phyloP scores from a whole-genome alignment of 768 basidiomycete species.

The Termitomyces sp. region DNA sequence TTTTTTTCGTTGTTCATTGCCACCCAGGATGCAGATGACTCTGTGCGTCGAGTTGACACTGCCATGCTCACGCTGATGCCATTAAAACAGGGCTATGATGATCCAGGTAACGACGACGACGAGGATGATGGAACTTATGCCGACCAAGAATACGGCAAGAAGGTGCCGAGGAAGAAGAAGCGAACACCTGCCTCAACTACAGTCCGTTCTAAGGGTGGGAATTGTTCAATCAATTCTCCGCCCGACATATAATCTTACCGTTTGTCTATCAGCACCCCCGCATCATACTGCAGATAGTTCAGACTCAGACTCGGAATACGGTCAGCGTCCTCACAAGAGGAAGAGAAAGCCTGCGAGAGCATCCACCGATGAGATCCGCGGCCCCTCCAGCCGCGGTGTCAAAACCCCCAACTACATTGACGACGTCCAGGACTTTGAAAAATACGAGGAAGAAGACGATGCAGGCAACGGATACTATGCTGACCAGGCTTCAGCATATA shows the following conservation, averaged over 20 bases:
- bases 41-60: constrained; percentile 36
- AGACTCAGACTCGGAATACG: constrained; percentile 86
- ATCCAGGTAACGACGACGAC: constrained; percentile 59
- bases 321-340: constrained; percentile 74
- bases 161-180: constrained; percentile 64
- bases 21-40: constrained; percentile 48
- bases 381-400: constrained; percentile 60
- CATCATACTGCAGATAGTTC: constrained; percentile 53
- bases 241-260: constrained; percentile 13
- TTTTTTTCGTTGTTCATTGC: constrained; percentile 9
- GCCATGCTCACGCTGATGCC: constrained; percentile 10
- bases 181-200: constrained; percentile 36
- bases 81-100: constrained; percentile 37
- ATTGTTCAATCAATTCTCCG: constrained; percentile 4
- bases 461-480: constrained; percentile 47
- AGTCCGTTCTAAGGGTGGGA: constrained; percentile 55
- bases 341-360: constrained; percentile 57
- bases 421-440: constrained; percentile 75
- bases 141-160: constrained; percentile 69
- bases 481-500: constrained; percentile 45
- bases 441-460: constrained; percentile 62
- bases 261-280: constrained; percentile 29
- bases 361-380: constrained; percentile 67
- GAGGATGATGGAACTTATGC: constrained; percentile 76
- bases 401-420: constrained; percentile 84